Percentiles rank a stretch among this genome's conserved stretches.
These are phyloP conservation scores for Phaffomyces antillensis DNA, from an alignment of 805 yeast genomes.

Conservation along the genomic window DNA sequence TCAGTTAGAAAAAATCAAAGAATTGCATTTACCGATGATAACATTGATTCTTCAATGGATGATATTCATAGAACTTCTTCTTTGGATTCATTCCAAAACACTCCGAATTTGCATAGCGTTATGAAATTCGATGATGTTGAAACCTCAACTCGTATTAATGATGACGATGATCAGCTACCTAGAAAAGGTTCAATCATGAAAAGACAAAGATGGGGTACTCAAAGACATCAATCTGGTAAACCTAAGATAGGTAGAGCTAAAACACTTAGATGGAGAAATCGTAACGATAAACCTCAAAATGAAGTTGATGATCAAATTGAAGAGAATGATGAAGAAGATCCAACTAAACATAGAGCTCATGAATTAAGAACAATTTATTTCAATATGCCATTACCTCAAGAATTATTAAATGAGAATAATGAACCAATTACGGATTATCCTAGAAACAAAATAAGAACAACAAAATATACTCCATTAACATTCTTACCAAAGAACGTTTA, in stretches of 20 bases:
- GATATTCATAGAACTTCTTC: conserved; percentile 14
- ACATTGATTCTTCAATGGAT: conserved; percentile 14
- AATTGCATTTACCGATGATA: conserved; percentile 19
- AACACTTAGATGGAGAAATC: conserved; percentile 46
- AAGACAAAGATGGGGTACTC: conserved; percentile 88
- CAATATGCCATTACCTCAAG: conserved; percentile 10
- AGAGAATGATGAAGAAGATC: conserved; percentile 20
- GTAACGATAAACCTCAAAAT: conserved; percentile 25
- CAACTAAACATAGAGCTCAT: conserved; percentile 28
- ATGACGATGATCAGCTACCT: conserved; percentile 14
- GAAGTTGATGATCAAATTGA: conserved; percentile 27
- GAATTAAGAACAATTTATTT: conserved; percentile 23
- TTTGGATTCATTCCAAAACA: conserved; percentile 18
- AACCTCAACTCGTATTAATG: not conserved
- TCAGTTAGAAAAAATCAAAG: conserved; percentile 16
- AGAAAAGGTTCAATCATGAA: conserved; percentile 51
- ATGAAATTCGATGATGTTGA: conserved; percentile 19
- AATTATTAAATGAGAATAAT: conserved; percentile 6
- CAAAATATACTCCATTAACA: conserved; percentile 87
- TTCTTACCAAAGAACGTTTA: conserved; percentile 80
- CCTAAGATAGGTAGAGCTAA: conserved; percentile 55
- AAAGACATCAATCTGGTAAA: conserved; percentile 63
- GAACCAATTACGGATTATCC: conserved; percentile 6
- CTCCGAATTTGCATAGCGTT: conserved; percentile 20
- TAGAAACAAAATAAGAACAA: conserved; percentile 81